phyloP scores from a whole-genome alignment of 805 yeast genomes.

The Starmerella riodocensis region DNA sequence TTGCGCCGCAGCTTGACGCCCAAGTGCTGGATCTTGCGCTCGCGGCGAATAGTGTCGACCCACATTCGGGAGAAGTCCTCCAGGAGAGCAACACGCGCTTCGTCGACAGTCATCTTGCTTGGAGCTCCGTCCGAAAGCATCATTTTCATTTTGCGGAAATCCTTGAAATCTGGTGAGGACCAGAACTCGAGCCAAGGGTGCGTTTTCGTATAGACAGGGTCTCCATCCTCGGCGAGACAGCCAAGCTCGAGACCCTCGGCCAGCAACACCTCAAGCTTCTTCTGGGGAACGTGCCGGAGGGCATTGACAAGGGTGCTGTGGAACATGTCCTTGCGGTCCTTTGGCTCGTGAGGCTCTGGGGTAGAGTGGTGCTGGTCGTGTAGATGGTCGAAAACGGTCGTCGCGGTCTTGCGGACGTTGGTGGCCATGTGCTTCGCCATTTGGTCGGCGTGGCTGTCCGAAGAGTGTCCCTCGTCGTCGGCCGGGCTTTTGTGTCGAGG shows the following conservation, averaged over 20 bases:
- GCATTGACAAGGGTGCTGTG: constrained; percentile 3
- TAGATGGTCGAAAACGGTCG: background rate
- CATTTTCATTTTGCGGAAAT: constrained; percentile 13
- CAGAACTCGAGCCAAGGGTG: constrained; percentile 22
- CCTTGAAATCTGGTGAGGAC: constrained; percentile 11
- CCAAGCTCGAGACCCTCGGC: constrained; percentile 14
- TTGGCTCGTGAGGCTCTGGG: background rate
- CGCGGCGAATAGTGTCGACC: constrained; percentile 47
- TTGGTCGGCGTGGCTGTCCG: background rate
- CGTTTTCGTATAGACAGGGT: constrained; percentile 1
- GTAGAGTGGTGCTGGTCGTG: background rate
- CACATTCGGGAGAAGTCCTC: constrained; percentile 49
- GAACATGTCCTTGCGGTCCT: background rate
- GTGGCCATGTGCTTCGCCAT: background rate
- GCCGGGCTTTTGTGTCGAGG: background rate
- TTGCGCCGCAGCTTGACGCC: constrained; percentile 33
- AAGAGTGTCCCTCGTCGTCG: background rate
- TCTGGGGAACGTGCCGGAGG: constrained; percentile 1
- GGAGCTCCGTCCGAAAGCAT: constrained; percentile 4
- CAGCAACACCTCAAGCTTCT: constrained; percentile 8
- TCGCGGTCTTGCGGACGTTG: background rate
- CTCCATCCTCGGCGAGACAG: constrained; percentile 7
- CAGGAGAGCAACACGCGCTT: constrained; percentile 30
- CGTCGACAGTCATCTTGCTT: constrained; percentile 22
- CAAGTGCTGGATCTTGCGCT: constrained; percentile 20